Evolutionary conservation across 2,329 filamentous ascomycete species (phyloP).

Genomic region (Claviceps paspali): DNA sequence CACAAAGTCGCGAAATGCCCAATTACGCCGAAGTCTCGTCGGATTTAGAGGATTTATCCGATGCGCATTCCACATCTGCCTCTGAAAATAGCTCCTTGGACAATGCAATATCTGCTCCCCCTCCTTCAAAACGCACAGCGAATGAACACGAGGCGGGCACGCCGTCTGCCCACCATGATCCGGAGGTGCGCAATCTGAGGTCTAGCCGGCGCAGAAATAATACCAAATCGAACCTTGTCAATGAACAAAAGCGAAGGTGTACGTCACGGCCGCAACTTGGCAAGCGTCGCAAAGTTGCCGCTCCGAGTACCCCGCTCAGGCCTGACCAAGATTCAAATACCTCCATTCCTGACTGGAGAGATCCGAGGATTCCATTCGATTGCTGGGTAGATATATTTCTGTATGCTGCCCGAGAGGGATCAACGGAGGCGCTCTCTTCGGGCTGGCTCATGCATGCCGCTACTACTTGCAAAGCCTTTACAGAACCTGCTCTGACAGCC

Average conservation of each 20-base stretch:
- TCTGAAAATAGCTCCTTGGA: not conserved
- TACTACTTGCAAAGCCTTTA: constrained; percentile 46
- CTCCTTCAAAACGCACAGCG: not conserved
- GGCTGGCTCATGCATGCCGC: constrained; percentile 53
- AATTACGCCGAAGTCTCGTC: constrained; percentile 5
- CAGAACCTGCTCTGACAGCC: constrained; percentile 57
- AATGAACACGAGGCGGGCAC: not conserved
- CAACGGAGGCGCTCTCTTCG: constrained; percentile 27
- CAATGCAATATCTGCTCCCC: not conserved
- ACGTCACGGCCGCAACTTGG: constrained; percentile 4
- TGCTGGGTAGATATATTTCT: constrained; percentile 56
- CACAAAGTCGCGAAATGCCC: constrained; percentile 2
- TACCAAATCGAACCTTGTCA: not conserved
- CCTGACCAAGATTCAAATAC: constrained; percentile 6
- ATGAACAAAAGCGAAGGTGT: constrained; percentile 10
- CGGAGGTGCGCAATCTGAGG: not conserved
- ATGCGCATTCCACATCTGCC: constrained; percentile 1
- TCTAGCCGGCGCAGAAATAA: not conserved
- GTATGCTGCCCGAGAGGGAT: constrained; percentile 40
- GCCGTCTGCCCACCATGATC: not conserved
- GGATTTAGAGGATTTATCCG: not conserved
- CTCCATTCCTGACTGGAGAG: constrained; percentile 39
- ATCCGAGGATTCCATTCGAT: constrained; percentile 44
- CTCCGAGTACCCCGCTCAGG: not conserved
- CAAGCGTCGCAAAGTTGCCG: constrained; percentile 7